A percentile compares a stretch with the other conserved stretches of the same genome.
phyloP scores from a whole-genome alignment of 2,329 filamentous ascomycete genomes.

The Aureobasidium uvarum region DNA sequence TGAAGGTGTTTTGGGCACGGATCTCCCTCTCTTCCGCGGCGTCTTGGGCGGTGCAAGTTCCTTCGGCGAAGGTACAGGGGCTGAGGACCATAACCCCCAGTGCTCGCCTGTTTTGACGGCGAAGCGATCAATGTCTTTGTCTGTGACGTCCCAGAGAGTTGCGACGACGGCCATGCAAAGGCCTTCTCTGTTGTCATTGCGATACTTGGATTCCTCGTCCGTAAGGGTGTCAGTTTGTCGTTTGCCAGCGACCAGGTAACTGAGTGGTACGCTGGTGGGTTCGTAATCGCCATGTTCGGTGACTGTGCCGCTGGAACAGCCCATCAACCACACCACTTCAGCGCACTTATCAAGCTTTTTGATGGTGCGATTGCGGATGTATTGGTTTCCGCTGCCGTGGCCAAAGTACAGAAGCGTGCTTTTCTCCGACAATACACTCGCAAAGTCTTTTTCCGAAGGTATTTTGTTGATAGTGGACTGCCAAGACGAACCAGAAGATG shows the following conservation, averaged over 20 bases:
- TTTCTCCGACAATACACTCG: slow-evolving; percentile 60
- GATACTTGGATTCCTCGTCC: background rate
- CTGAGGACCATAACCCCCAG: slow-evolving; percentile 69
- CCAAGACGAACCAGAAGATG: slow-evolving; percentile 52
- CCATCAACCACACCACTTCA: slow-evolving; percentile 74
- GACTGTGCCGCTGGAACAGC: slow-evolving; percentile 82
- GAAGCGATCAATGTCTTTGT: slow-evolving; percentile 94
- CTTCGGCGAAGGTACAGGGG: slow-evolving; percentile 33
- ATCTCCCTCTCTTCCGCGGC: slow-evolving; percentile 32
- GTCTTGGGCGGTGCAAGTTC: slow-evolving; percentile 36
- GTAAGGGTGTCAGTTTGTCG: background rate
- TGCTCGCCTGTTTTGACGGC: slow-evolving; percentile 73
- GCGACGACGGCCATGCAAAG: slow-evolving; percentile 71
- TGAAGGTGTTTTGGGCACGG: slow-evolving; percentile 35
- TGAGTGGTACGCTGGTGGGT: slow-evolving; percentile 83
- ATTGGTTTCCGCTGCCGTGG: slow-evolving; percentile 92
- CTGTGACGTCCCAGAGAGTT: slow-evolving; percentile 96
- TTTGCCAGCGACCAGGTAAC: slow-evolving; percentile 84
- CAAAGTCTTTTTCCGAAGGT: slow-evolving; percentile 77
- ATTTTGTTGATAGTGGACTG: slow-evolving; percentile 63
- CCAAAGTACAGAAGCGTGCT: slow-evolving; percentile 90
- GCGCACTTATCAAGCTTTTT: slow-evolving; percentile 59
- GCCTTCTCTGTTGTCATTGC: slow-evolving; percentile 28
- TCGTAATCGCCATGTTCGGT: slow-evolving; percentile 83
- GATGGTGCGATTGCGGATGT: slow-evolving; percentile 81